Percentiles rank a stretch among this genome's conserved stretches.
phyloP scores from a whole-genome alignment of 768 basidiomycete genomes.

The Suillus lakei region DNA sequence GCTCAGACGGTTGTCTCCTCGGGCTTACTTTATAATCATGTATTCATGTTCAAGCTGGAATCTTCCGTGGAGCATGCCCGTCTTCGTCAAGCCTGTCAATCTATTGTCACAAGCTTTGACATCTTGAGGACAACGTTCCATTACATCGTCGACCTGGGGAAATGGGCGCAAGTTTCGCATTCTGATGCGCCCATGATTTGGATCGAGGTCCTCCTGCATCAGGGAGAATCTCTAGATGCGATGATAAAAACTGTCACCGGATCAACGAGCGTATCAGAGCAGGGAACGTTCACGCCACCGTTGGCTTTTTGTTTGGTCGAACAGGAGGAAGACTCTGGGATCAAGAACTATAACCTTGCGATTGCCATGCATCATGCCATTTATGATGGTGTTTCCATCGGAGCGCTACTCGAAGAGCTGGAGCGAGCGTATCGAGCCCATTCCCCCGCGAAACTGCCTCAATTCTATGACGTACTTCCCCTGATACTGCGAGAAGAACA shows the following conservation, averaged over 20 bases:
- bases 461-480: constrained; percentile 45
- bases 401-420: constrained; percentile 39
- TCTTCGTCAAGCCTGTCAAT: constrained; percentile 43
- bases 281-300: constrained; percentile 35
- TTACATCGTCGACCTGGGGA: constrained; percentile 40
- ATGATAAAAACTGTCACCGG: constrained; percentile 17
- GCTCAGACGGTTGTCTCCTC: constrained; percentile 32
- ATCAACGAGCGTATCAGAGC: constrained; percentile 21
- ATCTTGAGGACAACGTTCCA: constrained; percentile 55
- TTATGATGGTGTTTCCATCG: constrained; percentile 50
- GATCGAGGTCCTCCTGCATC: constrained; percentile 20
- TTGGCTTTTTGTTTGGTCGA: constrained; percentile 4
- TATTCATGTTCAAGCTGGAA: constrained; percentile 30
- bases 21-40: constrained; percentile 37
- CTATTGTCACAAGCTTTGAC: constrained; percentile 34
- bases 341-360: constrained; percentile 31
- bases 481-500: constrained; percentile 43
- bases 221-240: constrained; percentile 15
- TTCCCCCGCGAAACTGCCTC: constrained; percentile 17
- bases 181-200: constrained; percentile 27
- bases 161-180: constrained; percentile 36
- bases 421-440: constrained; percentile 34
- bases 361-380: constrained; percentile 52
- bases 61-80: constrained; percentile 27
- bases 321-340: constrained; percentile 7